Conservation (phyloP, 176 grass and related monocot species). For the Thalia dealbata region DNA sequence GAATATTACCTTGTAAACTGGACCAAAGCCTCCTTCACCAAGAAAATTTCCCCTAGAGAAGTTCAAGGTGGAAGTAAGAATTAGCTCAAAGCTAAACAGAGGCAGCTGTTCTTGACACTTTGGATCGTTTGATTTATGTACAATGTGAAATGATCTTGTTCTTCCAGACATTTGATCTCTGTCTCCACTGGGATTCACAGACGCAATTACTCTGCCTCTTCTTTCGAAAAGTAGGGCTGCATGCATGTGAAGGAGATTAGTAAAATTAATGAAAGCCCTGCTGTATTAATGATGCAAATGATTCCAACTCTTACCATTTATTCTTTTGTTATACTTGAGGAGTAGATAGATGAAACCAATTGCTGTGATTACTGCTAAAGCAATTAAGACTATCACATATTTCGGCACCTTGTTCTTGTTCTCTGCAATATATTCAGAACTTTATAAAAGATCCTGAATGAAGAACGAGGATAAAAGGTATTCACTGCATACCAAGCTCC, state of each 20-base stretch:
- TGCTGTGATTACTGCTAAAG: slow-evolving; percentile 14
- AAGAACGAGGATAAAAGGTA: too few relatives aligned
- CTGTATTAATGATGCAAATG: too few relatives aligned
- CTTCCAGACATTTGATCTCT: slow-evolving; percentile 5
- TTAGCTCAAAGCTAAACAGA: slow-evolving; percentile 37
- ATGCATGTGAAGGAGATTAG: background rate
- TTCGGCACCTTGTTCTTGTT: background rate
- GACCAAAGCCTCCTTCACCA: slow-evolving; percentile 80
- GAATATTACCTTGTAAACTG: slow-evolving; percentile 62
- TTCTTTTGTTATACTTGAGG: slow-evolving; percentile 39
- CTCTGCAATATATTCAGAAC: background rate
- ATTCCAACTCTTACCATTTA: slow-evolving; percentile 20
- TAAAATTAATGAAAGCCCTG: background rate
- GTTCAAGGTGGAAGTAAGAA: slow-evolving; percentile 43
- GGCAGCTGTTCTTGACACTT: slow-evolving; percentile 43
- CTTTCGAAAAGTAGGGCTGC: background rate
- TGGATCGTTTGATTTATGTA: slow-evolving; percentile 34
- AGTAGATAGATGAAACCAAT: slow-evolving; percentile 24
- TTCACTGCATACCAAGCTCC: slow-evolving; percentile 28
- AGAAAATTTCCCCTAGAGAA: slow-evolving; percentile 59
- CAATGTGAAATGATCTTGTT: slow-evolving; percentile 26
- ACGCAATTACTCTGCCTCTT: background rate
- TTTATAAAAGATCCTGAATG: too few relatives aligned
- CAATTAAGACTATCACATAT: background rate
- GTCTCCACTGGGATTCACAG: slow-evolving; percentile 10